A percentile compares a stretch with the other conserved stretches of the same genome.
Conservation (phyloP, 2,329 filamentous ascomycete genomes). For the Alternaria solani region DNA sequence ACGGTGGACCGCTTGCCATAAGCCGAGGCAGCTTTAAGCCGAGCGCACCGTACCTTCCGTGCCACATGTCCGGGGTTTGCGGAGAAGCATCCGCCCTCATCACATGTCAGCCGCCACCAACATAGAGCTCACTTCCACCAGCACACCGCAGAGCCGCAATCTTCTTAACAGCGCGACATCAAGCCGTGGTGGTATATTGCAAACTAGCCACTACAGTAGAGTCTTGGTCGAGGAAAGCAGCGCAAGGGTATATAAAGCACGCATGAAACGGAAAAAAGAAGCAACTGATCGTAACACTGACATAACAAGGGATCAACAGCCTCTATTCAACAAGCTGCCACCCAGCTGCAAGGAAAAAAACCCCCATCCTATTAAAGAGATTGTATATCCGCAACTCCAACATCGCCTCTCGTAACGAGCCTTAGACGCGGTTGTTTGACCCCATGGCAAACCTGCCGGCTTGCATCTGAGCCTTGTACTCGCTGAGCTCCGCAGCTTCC, state of each 20-base stretch:
- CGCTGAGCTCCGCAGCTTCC: constrained; percentile 47
- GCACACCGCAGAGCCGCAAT: not conserved
- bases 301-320: constrained; percentile 13
- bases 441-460: constrained; percentile 34
- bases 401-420: not conserved
- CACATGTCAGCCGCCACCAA: constrained; percentile 15
- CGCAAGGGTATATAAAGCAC: constrained; percentile 23
- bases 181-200: constrained; percentile 8
- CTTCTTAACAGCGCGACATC: constrained; percentile 1
- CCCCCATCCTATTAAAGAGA: constrained; percentile 12
- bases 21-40: constrained; percentile 17
- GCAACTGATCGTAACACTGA: constrained; percentile 16
- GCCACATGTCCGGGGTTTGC: constrained; percentile 7
- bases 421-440: constrained; percentile 22
- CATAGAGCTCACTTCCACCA: not conserved
- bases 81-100: constrained; percentile 10
- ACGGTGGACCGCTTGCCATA: constrained; percentile 3
- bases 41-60: too few relatives aligned
- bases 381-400: constrained; percentile 8
- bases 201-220: constrained; percentile 2
- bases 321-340: constrained; percentile 8
- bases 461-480: constrained; percentile 44
- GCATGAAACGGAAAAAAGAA: constrained; percentile 8
- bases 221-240: constrained; percentile 9
- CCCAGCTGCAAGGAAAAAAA: constrained; percentile 6